phyloP scores from a whole-genome alignment of 2,329 filamentous ascomycete species.

The Colletotrichum musae region DNA sequence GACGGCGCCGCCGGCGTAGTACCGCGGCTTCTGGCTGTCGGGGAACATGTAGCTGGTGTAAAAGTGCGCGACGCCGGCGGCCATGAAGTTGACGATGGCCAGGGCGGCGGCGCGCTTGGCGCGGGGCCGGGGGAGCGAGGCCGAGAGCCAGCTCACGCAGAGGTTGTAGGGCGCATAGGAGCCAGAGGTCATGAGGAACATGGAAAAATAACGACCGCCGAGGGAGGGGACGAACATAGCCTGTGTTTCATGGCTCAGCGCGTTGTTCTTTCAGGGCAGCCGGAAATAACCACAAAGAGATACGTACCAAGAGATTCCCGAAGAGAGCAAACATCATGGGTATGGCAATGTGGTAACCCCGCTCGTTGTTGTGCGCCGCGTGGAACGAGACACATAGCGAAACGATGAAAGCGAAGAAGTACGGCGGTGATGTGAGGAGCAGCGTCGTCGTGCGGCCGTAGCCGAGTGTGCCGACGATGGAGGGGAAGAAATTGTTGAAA shows the following conservation, averaged over 20 bases:
- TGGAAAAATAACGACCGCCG: conserved; percentile 43
- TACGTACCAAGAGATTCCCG: conserved; percentile 16
- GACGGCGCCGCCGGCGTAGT: conserved; percentile 48
- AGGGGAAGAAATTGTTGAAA: conserved; percentile 54
- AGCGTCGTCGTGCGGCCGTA: conserved; percentile 66
- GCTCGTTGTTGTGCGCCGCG: conserved; percentile 72
- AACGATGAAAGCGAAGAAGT: conserved; percentile 67
- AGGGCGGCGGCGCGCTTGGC: conserved; percentile 52
- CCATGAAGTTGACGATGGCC: conserved; percentile 53
- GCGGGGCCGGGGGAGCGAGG: conserved; percentile 51
- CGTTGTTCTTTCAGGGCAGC: too few species aligned
- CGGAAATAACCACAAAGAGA: conserved; percentile 48
- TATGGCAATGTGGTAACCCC: conserved; percentile 71
- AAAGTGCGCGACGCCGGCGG: conserved; percentile 46
- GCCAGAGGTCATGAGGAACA: conserved; percentile 48
- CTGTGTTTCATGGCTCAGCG: not conserved
- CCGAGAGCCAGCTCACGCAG: conserved; percentile 50
- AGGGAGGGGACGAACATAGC: conserved; percentile 28
- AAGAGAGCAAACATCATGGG: conserved; percentile 62
- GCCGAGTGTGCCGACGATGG: conserved; percentile 72
- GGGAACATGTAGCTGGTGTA: conserved; percentile 51
- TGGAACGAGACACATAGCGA: conserved; percentile 73
- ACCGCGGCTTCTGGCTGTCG: conserved; percentile 48
- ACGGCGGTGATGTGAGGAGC: conserved; percentile 70
- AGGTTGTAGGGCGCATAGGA: conserved; percentile 52